These are phyloP conservation scores for Pythium volutum DNA, from an alignment of 352 stramenopile genomes.

Conservation along the genomic window DNA sequence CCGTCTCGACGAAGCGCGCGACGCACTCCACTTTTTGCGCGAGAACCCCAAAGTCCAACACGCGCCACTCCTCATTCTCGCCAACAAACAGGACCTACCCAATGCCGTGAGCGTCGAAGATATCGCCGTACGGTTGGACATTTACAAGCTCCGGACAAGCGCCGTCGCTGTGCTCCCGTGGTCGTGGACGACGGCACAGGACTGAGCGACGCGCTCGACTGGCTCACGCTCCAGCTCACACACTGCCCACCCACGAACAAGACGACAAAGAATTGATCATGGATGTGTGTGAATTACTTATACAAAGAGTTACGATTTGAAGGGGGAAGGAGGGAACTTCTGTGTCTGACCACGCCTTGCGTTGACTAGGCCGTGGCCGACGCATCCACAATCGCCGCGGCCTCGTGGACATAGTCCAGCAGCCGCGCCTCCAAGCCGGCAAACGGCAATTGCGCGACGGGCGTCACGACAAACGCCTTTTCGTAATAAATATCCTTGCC, in stretches of 20 bases:
- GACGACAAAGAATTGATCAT: too few species aligned
- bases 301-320: too few species aligned
- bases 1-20: constrained; percentile 26
- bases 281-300: not conserved
- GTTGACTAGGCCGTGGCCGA: not conserved
- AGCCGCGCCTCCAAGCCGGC: constrained; percentile 39
- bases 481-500: constrained; percentile 73
- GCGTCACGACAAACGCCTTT: constrained; percentile 43
- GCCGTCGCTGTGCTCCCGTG: not conserved
- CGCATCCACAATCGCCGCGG: constrained; percentile 4
- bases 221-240: constrained; percentile 11
- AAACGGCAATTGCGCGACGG: constrained; percentile 41
- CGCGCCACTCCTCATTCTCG: constrained; percentile 35
- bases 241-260: too few species aligned
- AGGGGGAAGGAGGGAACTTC: not conserved
- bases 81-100: constrained; percentile 46
- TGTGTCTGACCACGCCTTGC: not conserved
- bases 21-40: constrained; percentile 27
- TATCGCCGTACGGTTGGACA: constrained; percentile 21
- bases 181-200: not conserved
- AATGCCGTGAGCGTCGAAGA: constrained; percentile 24
- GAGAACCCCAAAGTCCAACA: constrained; percentile 14
- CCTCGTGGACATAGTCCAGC: constrained; percentile 40
- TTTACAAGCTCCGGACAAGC: not conserved
- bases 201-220: constrained; percentile 24